phyloP scores from a whole-genome alignment of 768 basidiomycete species.

The Thelephora aurantiotincta region DNA sequence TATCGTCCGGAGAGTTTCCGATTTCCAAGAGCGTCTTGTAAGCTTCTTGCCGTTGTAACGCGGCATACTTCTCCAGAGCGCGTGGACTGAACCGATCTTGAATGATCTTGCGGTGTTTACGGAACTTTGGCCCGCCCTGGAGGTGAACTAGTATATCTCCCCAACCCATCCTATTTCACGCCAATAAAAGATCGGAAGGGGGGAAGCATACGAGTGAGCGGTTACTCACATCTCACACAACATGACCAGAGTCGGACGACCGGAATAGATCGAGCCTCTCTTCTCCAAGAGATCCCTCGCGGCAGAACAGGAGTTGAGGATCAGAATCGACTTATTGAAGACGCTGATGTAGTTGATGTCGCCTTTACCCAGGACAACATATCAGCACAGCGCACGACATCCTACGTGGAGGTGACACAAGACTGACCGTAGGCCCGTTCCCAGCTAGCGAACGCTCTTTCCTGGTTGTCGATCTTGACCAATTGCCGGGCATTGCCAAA shows the following conservation, averaged over 20 bases:
- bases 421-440: slow-evolving; percentile 7
- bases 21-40: slow-evolving; percentile 13
- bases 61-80: slow-evolving; percentile 9
- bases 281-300: slow-evolving; percentile 16
- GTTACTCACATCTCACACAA: slow-evolving; percentile 1
- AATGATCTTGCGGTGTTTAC: slow-evolving; percentile 12
- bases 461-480: slow-evolving; percentile 3
- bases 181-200: background rate
- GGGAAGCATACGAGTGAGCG: background rate
- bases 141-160: slow-evolving; percentile 9
- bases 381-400: background rate
- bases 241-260: slow-evolving; percentile 10
- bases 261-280: slow-evolving; percentile 13
- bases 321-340: slow-evolving; percentile 10
- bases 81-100: slow-evolving; percentile 7
- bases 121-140: slow-evolving; percentile 10
- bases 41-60: slow-evolving; percentile 14
- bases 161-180: slow-evolving; percentile 11
- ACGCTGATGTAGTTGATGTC: slow-evolving; percentile 12
- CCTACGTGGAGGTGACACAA: background rate
- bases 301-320: slow-evolving; percentile 11
- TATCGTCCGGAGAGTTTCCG: slow-evolving; percentile 14
- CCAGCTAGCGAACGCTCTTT: slow-evolving; percentile 7
- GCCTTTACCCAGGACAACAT: slow-evolving; percentile 4
- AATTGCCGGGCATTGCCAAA: slow-evolving; percentile 9